A percentile compares a stretch with the other conserved stretches of the same genome.
phyloP scores from a whole-genome alignment of 208 protist species.

The Angomonas desouzai region DNA sequence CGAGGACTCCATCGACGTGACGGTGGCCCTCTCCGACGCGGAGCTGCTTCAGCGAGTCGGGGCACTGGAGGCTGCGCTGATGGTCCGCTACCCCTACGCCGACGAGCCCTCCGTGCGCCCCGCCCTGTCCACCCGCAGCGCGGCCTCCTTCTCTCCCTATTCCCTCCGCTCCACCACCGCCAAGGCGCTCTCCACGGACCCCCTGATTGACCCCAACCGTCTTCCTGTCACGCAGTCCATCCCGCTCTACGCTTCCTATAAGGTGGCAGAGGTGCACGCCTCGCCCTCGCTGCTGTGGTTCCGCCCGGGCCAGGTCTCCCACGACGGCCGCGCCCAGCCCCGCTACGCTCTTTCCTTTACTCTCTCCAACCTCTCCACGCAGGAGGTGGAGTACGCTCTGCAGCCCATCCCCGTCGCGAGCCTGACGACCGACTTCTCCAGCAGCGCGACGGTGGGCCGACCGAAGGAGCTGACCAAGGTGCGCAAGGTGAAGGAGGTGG shows the following conservation, averaged over 20 bases:
- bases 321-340: constrained; percentile 76
- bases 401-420: constrained; percentile 16
- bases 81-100: neutral
- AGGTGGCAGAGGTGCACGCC: constrained; percentile 36
- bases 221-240: constrained; percentile 31
- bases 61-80: neutral
- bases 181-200: neutral
- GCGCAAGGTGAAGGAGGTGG: constrained; percentile 41
- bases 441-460: constrained; percentile 1
- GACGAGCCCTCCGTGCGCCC: neutral
- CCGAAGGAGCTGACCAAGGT: constrained; percentile 4
- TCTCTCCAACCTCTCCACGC: constrained; percentile 46
- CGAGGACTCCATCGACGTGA: constrained; percentile 61
- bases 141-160: neutral
- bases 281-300: constrained; percentile 64
- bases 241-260: constrained; percentile 43
- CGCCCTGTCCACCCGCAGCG: neutral
- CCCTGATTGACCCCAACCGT: neutral
- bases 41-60: constrained; percentile 16
- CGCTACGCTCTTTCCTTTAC: constrained; percentile 51
- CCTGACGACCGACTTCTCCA: neutral
- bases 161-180: neutral
- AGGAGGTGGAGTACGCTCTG: constrained; percentile 42
- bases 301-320: constrained; percentile 58
- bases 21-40: constrained; percentile 23